A percentile compares a stretch with the other conserved stretches of the same genome.
Evolutionary conservation across 441 rosid species (phyloP).

Genomic region (Oxalis stricta): DNA sequence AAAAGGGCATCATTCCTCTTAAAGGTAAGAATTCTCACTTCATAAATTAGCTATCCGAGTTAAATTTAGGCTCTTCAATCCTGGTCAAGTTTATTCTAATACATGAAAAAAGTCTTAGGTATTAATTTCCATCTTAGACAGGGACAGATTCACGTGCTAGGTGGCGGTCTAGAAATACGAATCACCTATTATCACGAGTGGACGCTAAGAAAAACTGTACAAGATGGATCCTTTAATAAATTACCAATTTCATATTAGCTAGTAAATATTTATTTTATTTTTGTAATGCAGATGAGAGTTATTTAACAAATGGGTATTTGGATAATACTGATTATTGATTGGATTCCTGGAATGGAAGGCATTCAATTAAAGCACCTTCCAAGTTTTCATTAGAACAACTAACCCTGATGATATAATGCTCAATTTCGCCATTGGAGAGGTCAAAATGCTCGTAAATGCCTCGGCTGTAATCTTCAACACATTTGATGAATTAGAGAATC

Average conservation of each 20-base stretch:
- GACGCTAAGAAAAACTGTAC: too few species aligned
- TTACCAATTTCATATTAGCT: neutral
- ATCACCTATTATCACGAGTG: too few species aligned
- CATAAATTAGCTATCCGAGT: too few species aligned
- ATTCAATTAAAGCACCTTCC: slow-evolving; percentile 35
- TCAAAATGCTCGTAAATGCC: slow-evolving; percentile 13
- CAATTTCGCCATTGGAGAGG: neutral
- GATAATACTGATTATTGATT: slow-evolving; percentile 22
- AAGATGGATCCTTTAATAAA: neutral
- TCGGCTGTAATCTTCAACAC: slow-evolving; percentile 22
- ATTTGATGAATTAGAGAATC: slow-evolving; percentile 14
- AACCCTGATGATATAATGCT: slow-evolving; percentile 20
- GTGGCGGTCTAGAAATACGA: too few species aligned
- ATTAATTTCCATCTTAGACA: too few species aligned
- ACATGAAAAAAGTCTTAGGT: neutral
- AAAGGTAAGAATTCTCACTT: slow-evolving; percentile 15
- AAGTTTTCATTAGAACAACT: slow-evolving; percentile 24
- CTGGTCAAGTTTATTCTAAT: too few species aligned
- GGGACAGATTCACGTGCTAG: too few species aligned
- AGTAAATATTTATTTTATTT: neutral
- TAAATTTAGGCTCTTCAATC: too few species aligned
- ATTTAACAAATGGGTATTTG: slow-evolving; percentile 21
- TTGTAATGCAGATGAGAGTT: slow-evolving; percentile 20
- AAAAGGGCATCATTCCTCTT: slow-evolving; percentile 24
- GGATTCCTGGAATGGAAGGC: slow-evolving; percentile 25